Base-by-base conservation (phyloP, 768 basidiomycete species). In the Mrakia blollopis region DNA sequence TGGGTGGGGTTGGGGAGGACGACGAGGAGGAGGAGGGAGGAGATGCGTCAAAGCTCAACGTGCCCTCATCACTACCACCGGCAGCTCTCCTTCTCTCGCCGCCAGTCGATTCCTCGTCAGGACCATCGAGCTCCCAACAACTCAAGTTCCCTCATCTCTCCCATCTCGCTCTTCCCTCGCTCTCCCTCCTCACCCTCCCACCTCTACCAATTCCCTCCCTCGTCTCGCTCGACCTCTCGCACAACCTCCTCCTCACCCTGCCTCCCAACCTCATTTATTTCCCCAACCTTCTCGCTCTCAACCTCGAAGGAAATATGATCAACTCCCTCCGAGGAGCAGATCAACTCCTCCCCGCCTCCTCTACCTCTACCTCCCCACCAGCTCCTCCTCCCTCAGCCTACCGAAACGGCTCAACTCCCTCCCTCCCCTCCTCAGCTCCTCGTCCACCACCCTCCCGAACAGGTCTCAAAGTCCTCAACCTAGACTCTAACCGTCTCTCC, bases 201-300 rank as follows among this genome's bases (percentile, higher is more conserved):
- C 44, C 87, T 89, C 23, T 82, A 86, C 8, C 77, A 2, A 88
- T 99, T 32, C 88, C 90, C 81, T 91, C 90, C 79, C 91, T 99
- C 72, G 84, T 89, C 73, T 92, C 91, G n/a, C 90, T 99, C 80
- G 95, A 97, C 84, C 88, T 99, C n/a, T 87, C 92, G 23, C 91
- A 95, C 83, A 99, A 99, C 85, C 93, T 99, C 89, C 94, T 99
- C 80, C 94, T 96, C 82, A 94, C 95, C 25, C 91, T 98, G 25
- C 88, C 94, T 6, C 91, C 92, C 39, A 92, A 97, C 76, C 92
- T 94, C 81, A 88, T 88, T 52, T 88, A 89, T 72, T 87, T 98
- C 3, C 73, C 67, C 18, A 74, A 44, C 23, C 52, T 78, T 1
- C 54, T 62, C 25, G 39, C 68, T 32, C 77, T 78, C 69, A 78